These are phyloP conservation scores for Sporopachydermia lactativora DNA, from an alignment of 805 yeast species.

Conservation along the genomic window DNA sequence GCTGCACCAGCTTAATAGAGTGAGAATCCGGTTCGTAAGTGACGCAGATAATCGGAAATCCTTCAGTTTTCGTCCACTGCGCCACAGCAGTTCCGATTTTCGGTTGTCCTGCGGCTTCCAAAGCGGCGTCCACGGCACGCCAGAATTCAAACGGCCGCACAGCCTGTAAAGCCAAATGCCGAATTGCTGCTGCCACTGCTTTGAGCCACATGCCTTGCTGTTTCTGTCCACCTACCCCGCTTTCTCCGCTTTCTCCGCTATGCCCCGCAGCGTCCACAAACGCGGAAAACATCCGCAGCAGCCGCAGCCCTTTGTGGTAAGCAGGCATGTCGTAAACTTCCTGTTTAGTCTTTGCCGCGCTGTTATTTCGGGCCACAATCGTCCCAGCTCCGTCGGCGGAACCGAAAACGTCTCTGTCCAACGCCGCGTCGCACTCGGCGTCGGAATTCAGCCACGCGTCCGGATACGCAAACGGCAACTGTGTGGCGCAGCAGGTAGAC, in stretches of 20 bases:
- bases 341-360: slow-evolving; percentile 24
- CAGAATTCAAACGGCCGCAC: slow-evolving; percentile 41
- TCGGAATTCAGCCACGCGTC: slow-evolving; percentile 21
- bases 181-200: slow-evolving; percentile 26
- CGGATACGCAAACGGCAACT: slow-evolving; percentile 13
- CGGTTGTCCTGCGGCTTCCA: slow-evolving; percentile 14
- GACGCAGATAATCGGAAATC: slow-evolving; percentile 40
- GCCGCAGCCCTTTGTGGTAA: slow-evolving; percentile 46
- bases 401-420: slow-evolving; percentile 23
- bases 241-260: slow-evolving; percentile 14
- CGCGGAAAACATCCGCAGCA: slow-evolving; percentile 38
- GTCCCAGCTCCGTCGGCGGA: slow-evolving; percentile 15
- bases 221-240: no score
- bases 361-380: slow-evolving; percentile 24
- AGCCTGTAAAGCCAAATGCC: slow-evolving; percentile 20
- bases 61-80: slow-evolving; percentile 48
- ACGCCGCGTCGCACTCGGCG: slow-evolving; percentile 19
- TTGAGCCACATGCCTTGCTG: slow-evolving; percentile 20
- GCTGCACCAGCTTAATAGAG: slow-evolving; percentile 23
- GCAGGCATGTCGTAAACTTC: slow-evolving; percentile 35
- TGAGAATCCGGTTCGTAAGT: slow-evolving; percentile 15
- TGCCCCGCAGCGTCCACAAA: slow-evolving; percentile 22
- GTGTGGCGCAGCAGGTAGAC: slow-evolving; percentile 14
- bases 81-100: slow-evolving; percentile 38
- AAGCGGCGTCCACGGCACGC: slow-evolving; percentile 24